These are phyloP conservation scores for Telfairia occidentalis DNA, from an alignment of 331 rosid species.

Conservation along the genomic window DNA sequence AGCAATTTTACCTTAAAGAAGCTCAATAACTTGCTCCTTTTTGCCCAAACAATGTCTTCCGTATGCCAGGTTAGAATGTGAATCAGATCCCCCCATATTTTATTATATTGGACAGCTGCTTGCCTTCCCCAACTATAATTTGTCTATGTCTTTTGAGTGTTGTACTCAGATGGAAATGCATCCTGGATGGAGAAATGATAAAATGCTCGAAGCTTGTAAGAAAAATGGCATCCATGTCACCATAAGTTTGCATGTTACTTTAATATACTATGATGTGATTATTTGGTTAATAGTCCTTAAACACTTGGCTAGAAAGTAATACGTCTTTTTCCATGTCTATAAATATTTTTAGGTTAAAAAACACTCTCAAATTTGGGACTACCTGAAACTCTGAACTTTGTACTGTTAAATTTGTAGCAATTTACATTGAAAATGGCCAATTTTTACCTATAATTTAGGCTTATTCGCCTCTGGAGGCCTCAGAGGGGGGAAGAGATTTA, in stretches of 20 bases:
- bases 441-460: too few relatives aligned
- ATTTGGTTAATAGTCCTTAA: too few relatives aligned
- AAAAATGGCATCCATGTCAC: conserved; percentile 43
- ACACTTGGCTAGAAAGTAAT: too few relatives aligned
- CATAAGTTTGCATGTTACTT: conserved; percentile 8
- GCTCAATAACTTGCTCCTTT: conserved; percentile 24
- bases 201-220: conserved; percentile 38
- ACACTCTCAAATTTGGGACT: too few relatives aligned
- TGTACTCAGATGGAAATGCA: conserved; percentile 49
- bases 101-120: background rate
- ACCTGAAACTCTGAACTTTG: too few relatives aligned
- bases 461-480: background rate
- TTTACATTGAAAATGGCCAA: too few relatives aligned
- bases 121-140: background rate
- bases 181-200: conserved; percentile 22
- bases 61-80: background rate
- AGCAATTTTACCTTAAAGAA: conserved; percentile 36
- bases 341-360: too few relatives aligned
- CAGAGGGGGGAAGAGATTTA: background rate
- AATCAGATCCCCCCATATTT: background rate
- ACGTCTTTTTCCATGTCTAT: too few relatives aligned
- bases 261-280: background rate
- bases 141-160: background rate
- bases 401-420: too few relatives aligned
- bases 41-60: conserved; percentile 26